A percentile compares a stretch with the other conserved stretches of the same genome.
These are phyloP conservation scores for Metarhizium anisopliae DNA, from an alignment of 2,329 filamentous ascomycete species.

Conservation along the genomic window DNA sequence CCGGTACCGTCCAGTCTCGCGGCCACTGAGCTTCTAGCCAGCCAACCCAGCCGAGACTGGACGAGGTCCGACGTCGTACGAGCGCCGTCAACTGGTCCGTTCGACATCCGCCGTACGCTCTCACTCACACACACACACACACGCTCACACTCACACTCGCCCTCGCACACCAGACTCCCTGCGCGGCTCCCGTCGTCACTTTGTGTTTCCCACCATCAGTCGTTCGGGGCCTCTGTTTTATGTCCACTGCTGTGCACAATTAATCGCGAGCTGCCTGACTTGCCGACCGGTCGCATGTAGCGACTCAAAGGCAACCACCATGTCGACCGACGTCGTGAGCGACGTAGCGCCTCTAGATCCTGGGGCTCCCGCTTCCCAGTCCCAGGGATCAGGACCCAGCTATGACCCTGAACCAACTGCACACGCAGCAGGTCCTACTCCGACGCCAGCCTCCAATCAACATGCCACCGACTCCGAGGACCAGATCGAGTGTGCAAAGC, in stretches of 20 bases:
- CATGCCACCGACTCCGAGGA: conserved; percentile 17
- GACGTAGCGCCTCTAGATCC: conserved; percentile 28
- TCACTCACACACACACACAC: not conserved
- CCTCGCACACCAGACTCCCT: conserved; percentile 3
- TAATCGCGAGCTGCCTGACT: conserved; percentile 12
- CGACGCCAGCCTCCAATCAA: conserved; percentile 14
- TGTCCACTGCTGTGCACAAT: not conserved
- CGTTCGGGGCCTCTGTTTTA: not conserved
- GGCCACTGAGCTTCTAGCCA: not conserved
- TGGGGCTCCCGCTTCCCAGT: conserved; percentile 3
- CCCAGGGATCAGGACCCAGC: conserved; percentile 16
- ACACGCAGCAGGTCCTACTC: conserved; percentile 6
- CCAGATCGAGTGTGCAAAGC: conserved; percentile 27
- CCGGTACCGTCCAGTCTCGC: too few species aligned
- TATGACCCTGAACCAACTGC: conserved; percentile 8
- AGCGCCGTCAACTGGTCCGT: not conserved
- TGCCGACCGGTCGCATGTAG: conserved; percentile 27
- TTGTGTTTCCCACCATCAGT: conserved; percentile 3
- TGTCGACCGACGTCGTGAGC: conserved; percentile 48
- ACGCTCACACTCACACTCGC: not conserved
- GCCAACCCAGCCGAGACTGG: not conserved
- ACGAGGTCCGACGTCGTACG: conserved; percentile 4
- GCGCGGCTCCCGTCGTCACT: not conserved
- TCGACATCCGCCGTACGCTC: not conserved
- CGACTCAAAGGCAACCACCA: conserved; percentile 31